Percentiles rank a stretch among this genome's conserved stretches.
phyloP scores from a whole-genome alignment of 306 rosid species.

The Castanea sativa region DNA sequence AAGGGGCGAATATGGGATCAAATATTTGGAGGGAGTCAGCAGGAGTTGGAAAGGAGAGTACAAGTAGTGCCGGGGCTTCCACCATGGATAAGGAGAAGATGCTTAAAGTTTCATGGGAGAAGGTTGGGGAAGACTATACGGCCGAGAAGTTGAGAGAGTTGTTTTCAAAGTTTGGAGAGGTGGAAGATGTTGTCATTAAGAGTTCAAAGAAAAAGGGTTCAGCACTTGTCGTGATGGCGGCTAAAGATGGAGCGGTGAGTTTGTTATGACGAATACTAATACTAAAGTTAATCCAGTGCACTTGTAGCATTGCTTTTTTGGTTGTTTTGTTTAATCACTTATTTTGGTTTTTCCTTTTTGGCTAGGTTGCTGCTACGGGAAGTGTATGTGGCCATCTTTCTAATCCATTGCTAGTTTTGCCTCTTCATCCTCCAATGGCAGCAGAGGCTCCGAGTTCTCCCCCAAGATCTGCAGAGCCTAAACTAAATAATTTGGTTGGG shows the following conservation, averaged over 20 bases:
- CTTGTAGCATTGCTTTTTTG: background rate
- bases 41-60: constrained; percentile 39
- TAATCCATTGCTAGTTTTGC: constrained; percentile 76
- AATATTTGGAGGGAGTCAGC: constrained; percentile 25
- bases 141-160: constrained; percentile 67
- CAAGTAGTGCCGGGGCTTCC: constrained; percentile 19
- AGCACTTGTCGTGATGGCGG: constrained; percentile 82
- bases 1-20: constrained; percentile 31
- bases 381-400: constrained; percentile 65
- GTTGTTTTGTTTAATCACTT: constrained; percentile 10
- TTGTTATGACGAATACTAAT: background rate
- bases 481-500: constrained; percentile 56
- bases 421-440: constrained; percentile 56
- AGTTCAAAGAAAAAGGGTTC: constrained; percentile 75
- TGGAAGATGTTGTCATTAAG: constrained; percentile 89
- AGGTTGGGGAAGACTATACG: constrained; percentile 68
- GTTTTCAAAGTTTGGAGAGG: constrained; percentile 71
- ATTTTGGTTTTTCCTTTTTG: constrained; percentile 8
- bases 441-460: constrained; percentile 36
- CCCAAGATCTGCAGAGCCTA: constrained; percentile 42
- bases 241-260: constrained; percentile 85
- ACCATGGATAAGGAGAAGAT: constrained; percentile 59
- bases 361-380: constrained; percentile 67
- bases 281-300: background rate
- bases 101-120: constrained; percentile 93